Evolutionary conservation across 805 yeast species (phyloP).

Genomic region (Lipomyces kockii): DNA sequence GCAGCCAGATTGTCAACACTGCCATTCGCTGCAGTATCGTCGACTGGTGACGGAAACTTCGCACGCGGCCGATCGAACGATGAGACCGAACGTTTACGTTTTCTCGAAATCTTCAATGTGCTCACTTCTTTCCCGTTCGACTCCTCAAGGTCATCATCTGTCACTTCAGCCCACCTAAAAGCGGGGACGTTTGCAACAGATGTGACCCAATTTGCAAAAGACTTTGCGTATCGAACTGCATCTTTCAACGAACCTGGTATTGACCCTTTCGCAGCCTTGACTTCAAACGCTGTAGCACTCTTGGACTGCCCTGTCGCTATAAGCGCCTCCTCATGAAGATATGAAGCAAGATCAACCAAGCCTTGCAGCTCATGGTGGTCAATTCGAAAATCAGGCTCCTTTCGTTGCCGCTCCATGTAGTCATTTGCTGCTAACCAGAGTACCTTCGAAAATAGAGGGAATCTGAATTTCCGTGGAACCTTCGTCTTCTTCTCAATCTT

Average conservation of each 20-base stretch:
- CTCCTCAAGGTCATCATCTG: constrained; percentile 26
- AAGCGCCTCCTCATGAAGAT: constrained; percentile 22
- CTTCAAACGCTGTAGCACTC: constrained; percentile 22
- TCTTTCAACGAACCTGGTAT: constrained; percentile 21
- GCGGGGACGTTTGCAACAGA: background rate
- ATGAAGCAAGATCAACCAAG: constrained; percentile 22
- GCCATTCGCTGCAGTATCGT: background rate
- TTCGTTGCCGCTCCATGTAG: constrained; percentile 36
- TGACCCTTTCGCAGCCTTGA: constrained; percentile 29
- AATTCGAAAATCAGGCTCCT: background rate
- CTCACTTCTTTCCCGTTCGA: background rate
- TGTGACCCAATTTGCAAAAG: constrained; percentile 29
- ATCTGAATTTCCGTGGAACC: constrained; percentile 76
- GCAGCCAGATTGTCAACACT: background rate
- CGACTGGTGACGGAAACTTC: background rate
- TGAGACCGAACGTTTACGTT: constrained; percentile 13
- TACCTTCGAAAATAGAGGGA: constrained; percentile 73
- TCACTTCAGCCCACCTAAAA: constrained; percentile 30
- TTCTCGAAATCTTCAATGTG: background rate
- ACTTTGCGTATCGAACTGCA: constrained; percentile 19
- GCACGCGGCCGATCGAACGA: background rate
- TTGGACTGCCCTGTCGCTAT: constrained; percentile 19
- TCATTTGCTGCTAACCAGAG: constrained; percentile 69
- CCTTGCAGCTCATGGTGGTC: constrained; percentile 15
- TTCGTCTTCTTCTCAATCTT: constrained; percentile 67